A percentile compares a stretch with the other conserved stretches of the same genome.
phyloP scores from a whole-genome alignment of 2,329 filamentous ascomycete genomes.

The Fusarium compactum region DNA sequence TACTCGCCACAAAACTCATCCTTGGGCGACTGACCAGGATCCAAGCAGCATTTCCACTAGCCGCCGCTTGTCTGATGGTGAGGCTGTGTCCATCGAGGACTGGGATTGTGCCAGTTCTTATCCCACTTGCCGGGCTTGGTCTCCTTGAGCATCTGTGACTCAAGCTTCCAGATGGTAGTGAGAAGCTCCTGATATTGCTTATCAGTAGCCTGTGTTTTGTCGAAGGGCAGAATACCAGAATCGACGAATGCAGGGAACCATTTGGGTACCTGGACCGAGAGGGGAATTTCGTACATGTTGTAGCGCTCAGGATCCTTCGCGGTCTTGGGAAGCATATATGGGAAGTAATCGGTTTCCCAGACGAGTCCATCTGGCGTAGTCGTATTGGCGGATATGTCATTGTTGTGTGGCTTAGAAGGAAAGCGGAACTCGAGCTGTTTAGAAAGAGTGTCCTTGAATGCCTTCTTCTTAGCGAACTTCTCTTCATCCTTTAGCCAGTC shows the following conservation, averaged over 20 bases:
- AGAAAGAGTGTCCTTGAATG: slow-evolving; percentile 14
- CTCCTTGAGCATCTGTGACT: slow-evolving; percentile 14
- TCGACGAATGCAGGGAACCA: slow-evolving; percentile 37
- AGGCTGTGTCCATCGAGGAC: slow-evolving; percentile 29
- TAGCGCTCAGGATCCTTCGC: background rate
- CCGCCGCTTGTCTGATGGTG: slow-evolving; percentile 40
- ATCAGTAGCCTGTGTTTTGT: background rate
- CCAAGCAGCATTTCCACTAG: slow-evolving; percentile 48
- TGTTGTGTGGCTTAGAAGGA: background rate
- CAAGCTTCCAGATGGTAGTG: slow-evolving; percentile 32
- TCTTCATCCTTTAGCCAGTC: slow-evolving; percentile 12
- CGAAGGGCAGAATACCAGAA: slow-evolving; percentile 26
- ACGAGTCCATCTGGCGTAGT: background rate
- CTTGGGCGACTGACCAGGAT: slow-evolving; percentile 24
- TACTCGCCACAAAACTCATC: slow-evolving; percentile 37
- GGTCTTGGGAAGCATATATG: slow-evolving; percentile 12
- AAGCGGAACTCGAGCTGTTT: slow-evolving; percentile 21
- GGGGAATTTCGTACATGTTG: slow-evolving; percentile 10
- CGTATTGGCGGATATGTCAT: background rate
- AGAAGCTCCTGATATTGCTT: slow-evolving; percentile 38
- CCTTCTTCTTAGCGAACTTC: slow-evolving; percentile 11
- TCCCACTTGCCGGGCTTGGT: slow-evolving; percentile 28
- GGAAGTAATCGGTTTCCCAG: slow-evolving; percentile 3
- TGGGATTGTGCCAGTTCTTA: slow-evolving; percentile 40
- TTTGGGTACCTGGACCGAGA: slow-evolving; percentile 21